Evolutionary conservation across 1,284 basidiomycete genomes (phyloP).

Genomic region (Megacollybia platyphylla): DNA sequence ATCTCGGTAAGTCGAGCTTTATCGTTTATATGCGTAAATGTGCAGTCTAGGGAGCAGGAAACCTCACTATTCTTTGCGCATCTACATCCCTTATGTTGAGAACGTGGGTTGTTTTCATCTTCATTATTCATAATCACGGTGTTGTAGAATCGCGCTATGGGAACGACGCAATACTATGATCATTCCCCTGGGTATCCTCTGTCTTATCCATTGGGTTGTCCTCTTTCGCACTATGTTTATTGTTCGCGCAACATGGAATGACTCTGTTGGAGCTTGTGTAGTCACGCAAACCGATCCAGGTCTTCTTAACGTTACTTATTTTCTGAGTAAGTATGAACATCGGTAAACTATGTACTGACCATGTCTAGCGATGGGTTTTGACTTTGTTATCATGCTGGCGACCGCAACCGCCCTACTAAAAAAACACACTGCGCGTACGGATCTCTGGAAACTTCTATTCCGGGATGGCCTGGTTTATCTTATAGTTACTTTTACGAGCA

Average conservation of each 20-base stretch:
- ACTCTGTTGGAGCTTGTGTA: slow-evolving; percentile 23
- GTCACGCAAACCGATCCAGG: slow-evolving; percentile 39
- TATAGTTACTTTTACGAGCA: slow-evolving; percentile 48
- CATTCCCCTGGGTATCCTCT: slow-evolving; percentile 36
- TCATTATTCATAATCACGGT: background rate
- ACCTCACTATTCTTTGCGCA: slow-evolving; percentile 49
- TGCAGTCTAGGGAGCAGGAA: slow-evolving; percentile 39
- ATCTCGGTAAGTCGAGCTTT: slow-evolving; percentile 32
- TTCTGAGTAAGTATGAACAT: slow-evolving; percentile 39
- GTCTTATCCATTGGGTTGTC: slow-evolving; percentile 51
- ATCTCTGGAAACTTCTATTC: slow-evolving; percentile 53
- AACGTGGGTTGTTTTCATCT: slow-evolving; percentile 29
- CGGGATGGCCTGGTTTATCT: slow-evolving; percentile 60
- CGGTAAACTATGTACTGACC: slow-evolving; percentile 2
- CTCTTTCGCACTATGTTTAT: slow-evolving; percentile 60
- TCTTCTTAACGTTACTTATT: slow-evolving; percentile 51
- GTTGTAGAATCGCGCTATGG: slow-evolving; percentile 53
- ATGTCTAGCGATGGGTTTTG: slow-evolving; percentile 49
- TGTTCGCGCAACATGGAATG: slow-evolving; percentile 40
- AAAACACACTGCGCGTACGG: slow-evolving; percentile 35
- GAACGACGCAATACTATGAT: slow-evolving; percentile 39
- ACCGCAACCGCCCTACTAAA: slow-evolving; percentile 38
- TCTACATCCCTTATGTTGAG: slow-evolving; percentile 60
- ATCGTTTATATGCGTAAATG: background rate
- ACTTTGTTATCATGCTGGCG: slow-evolving; percentile 43